A percentile compares a stretch with the other conserved stretches of the same genome.
These are phyloP conservation scores for Trichoderma reesei DNA, from an alignment of 495 filamentous ascomycete species.

Conservation along the genomic window DNA sequence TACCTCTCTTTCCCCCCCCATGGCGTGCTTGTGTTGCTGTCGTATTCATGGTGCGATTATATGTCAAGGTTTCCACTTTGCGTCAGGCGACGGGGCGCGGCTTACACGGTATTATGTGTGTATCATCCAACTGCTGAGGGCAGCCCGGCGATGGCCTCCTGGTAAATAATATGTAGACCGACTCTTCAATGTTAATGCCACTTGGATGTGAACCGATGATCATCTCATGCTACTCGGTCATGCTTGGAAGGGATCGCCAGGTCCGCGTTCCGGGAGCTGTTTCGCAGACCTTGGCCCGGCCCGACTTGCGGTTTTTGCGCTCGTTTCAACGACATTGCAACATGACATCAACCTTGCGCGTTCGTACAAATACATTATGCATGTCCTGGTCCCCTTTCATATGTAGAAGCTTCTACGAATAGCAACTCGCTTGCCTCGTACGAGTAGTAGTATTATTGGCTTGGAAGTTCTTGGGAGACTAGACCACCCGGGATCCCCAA, in stretches of 20 bases:
- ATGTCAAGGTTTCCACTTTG: neutral
- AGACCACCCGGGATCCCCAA: neutral
- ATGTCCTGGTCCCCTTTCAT: too few relatives aligned
- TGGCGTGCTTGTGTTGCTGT: too few relatives aligned
- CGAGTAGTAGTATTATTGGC: neutral
- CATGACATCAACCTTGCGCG: neutral
- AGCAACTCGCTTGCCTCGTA: neutral
- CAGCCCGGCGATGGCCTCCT: neutral
- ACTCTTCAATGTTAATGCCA: neutral
- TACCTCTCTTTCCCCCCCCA: neutral
- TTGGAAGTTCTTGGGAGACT: neutral
- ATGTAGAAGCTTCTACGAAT: too few relatives aligned
- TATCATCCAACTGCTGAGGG: neutral
- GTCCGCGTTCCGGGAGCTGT: neutral
- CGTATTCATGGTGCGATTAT: neutral
- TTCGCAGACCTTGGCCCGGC: neutral
- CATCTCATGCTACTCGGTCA: neutral
- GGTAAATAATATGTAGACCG: neutral
- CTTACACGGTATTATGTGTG: neutral
- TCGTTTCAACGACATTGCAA: neutral
- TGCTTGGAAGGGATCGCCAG: neutral
- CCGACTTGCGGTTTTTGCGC: neutral
- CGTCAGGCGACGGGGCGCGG: neutral
- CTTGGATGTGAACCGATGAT: neutral
- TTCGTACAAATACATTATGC: too few relatives aligned